These are phyloP conservation scores for Phytophthora uliginosa DNA, from an alignment of 352 stramenopile species.

Conservation along the genomic window DNA sequence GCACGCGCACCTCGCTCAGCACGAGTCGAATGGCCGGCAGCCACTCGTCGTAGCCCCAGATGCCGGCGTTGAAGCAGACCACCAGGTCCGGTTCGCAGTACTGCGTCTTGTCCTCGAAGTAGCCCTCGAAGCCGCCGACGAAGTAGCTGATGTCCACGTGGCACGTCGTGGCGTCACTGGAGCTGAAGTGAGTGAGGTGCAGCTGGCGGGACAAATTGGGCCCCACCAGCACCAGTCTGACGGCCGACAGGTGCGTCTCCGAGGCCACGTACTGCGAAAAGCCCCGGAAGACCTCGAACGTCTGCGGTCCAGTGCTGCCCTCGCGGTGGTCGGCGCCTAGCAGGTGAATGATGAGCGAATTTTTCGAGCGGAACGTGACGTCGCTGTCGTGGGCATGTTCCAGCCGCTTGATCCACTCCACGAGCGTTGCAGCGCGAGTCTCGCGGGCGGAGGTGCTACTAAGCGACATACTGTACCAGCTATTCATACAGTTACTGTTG, in stretches of 20 bases:
- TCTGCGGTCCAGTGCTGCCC: slow-evolving; percentile 68
- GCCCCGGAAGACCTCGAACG: slow-evolving; percentile 60
- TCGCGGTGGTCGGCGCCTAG: slow-evolving; percentile 84
- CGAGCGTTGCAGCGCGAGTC: slow-evolving; percentile 47
- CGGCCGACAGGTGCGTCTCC: slow-evolving; percentile 39
- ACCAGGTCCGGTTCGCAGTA: slow-evolving; percentile 69
- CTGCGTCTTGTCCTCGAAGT: slow-evolving; percentile 49
- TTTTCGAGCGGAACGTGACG: slow-evolving; percentile 4
- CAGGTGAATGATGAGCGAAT: slow-evolving; percentile 67
- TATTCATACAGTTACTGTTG: neutral
- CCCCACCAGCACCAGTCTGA: slow-evolving; percentile 77
- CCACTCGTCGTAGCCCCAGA: slow-evolving; percentile 93
- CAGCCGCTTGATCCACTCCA: slow-evolving; percentile 41
- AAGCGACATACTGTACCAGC: neutral
- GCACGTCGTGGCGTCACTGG: slow-evolving; percentile 23
- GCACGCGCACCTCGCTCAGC: slow-evolving; percentile 59
- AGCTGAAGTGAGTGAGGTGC: slow-evolving; percentile 39
- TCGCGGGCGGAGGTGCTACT: slow-evolving; percentile 23
- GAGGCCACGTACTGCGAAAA: slow-evolving; percentile 57
- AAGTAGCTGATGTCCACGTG: slow-evolving; percentile 75
- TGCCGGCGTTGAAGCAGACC: slow-evolving; percentile 88
- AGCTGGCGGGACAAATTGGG: slow-evolving; percentile 76
- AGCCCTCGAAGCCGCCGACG: slow-evolving; percentile 74
- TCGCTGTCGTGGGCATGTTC: slow-evolving; percentile 21
- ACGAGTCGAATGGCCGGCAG: slow-evolving; percentile 76